Evolutionary conservation across 805 yeast genomes (phyloP).

Genomic region (Isabelozyma rhagii): DNA sequence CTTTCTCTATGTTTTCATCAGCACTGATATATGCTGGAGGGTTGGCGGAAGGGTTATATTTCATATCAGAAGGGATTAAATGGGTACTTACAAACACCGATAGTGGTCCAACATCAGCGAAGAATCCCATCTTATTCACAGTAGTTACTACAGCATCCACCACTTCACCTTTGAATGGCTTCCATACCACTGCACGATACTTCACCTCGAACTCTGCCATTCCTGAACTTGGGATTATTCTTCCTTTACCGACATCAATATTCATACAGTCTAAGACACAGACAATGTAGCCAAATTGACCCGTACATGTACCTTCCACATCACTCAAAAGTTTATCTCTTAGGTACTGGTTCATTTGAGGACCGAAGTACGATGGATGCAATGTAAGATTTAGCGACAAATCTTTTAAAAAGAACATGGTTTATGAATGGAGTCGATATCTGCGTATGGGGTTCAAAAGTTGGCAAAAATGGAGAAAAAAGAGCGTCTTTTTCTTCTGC

Average conservation of each 20-base stretch:
- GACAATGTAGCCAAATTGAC: constrained; percentile 95
- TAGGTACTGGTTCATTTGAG: constrained; percentile 92
- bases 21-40: constrained; percentile 98
- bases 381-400: constrained; percentile 86
- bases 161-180: constrained; percentile 98
- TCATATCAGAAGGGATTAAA: constrained; percentile 90
- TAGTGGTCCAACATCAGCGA: constrained; percentile 97
- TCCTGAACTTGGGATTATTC: constrained; percentile 86
- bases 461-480: not conserved
- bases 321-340: constrained; percentile 88
- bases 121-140: constrained; percentile 92
- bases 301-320: constrained; percentile 98
- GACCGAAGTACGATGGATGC: constrained; percentile 97
- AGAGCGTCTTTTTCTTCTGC: not conserved
- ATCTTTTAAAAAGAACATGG: constrained; percentile 63
- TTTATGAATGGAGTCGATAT: constrained; percentile 1
- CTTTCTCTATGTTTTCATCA: constrained; percentile 92
- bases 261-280: constrained; percentile 94
- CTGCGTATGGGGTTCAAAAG: not conserved
- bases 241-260: constrained; percentile 92
- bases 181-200: constrained; percentile 96
- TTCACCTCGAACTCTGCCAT: constrained; percentile 95
- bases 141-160: constrained; percentile 95
- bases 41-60: constrained; percentile 89
- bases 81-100: constrained; percentile 93